phyloP scores from a whole-genome alignment of 192 early-diverging fungal species.

The Chytriomyces sp. region DNA sequence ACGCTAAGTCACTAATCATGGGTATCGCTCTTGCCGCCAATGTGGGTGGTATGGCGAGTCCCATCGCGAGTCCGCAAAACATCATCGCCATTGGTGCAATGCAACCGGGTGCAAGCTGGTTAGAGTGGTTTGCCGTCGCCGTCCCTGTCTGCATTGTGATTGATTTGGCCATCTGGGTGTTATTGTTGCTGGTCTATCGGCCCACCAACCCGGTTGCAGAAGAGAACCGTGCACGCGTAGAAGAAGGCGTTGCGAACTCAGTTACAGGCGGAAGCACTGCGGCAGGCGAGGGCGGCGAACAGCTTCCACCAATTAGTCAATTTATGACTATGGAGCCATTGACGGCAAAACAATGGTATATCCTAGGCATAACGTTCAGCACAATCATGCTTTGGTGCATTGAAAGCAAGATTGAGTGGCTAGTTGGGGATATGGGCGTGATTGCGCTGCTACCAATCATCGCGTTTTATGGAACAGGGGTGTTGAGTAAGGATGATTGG shows the following conservation, averaged over 20 bases:
- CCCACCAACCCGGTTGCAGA: constrained; percentile 44
- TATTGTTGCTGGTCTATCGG: constrained; percentile 78
- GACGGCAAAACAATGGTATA: constrained; percentile 73
- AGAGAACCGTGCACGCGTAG: not conserved
- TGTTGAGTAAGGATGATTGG: constrained; percentile 94
- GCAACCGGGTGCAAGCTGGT: constrained; percentile 85
- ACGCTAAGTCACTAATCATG: constrained; percentile 85
- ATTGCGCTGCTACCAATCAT: constrained; percentile 91
- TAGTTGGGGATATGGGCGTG: constrained; percentile 95
- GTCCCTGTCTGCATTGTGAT: constrained; percentile 82
- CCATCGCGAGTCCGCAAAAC: constrained; percentile 97
- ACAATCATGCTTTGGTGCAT: constrained; percentile 93
- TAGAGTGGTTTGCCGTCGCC: constrained; percentile 86
- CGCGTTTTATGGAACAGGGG: constrained; percentile 83
- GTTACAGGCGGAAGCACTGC: not conserved
- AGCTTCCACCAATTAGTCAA: constrained; percentile 13
- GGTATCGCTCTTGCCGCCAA: constrained; percentile 98
- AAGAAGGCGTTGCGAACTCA: not conserved
- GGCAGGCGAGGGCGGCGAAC: not conserved
- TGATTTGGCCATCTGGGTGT: constrained; percentile 80
- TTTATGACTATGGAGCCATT: constrained; percentile 27
- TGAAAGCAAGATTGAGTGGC: constrained; percentile 67
- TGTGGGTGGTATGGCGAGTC: constrained; percentile 96
- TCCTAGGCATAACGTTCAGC: constrained; percentile 67
- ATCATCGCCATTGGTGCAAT: constrained; percentile 94